Percentiles rank a stretch among this genome's conserved stretches.
Evolutionary conservation across 2,329 filamentous ascomycete genomes (phyloP).

Genomic region (Aspergillus sclerotialis): DNA sequence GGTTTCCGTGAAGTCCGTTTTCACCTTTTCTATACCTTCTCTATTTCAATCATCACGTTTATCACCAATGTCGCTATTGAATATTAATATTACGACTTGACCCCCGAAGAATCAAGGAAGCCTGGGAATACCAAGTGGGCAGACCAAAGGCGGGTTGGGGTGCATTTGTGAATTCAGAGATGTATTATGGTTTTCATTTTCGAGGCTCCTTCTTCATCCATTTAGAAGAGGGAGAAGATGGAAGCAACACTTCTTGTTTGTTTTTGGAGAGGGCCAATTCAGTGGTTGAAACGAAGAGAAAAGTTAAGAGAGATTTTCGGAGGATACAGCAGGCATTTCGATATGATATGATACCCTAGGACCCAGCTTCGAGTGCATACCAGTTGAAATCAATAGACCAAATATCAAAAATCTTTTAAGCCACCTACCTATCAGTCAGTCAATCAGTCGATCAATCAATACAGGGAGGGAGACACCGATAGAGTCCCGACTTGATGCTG

Average conservation of each 20-base stretch:
- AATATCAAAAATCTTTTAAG: neutral
- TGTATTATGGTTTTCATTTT: neutral
- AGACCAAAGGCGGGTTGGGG: too few species aligned
- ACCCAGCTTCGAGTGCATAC: conserved; percentile 24
- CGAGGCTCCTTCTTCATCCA: too few species aligned
- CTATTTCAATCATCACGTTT: too few species aligned
- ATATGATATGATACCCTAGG: conserved; percentile 39
- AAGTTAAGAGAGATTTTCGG: neutral
- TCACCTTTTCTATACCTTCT: too few species aligned
- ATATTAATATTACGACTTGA: neutral
- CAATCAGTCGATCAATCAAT: neutral
- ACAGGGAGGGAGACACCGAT: neutral
- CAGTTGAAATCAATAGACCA: neutral
- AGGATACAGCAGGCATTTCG: conserved; percentile 33
- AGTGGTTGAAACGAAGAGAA: too few species aligned
- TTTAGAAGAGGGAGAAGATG: neutral
- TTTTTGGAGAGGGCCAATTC: too few species aligned
- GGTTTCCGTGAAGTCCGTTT: too few species aligned
- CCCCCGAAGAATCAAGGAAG: neutral
- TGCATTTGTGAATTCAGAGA: neutral
- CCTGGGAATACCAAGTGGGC: neutral
- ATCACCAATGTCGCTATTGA: neutral
- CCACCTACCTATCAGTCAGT: neutral
- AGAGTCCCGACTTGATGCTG: neutral
- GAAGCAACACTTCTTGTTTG: conserved; percentile 1